phyloP scores from a whole-genome alignment of 768 basidiomycete species.

The Dictyophora rubrovolvata region DNA sequence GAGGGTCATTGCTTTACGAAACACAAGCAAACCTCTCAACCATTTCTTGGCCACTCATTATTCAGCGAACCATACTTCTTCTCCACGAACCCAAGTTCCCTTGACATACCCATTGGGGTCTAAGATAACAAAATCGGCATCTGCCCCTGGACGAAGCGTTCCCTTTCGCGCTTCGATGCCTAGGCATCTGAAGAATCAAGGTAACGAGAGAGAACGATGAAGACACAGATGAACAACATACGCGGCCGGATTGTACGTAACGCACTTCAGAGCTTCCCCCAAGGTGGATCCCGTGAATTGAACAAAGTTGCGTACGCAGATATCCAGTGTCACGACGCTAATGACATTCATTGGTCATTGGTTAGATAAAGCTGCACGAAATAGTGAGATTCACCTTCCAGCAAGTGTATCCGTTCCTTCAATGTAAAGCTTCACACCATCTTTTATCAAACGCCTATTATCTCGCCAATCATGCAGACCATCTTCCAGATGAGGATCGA shows the following conservation, averaged over 20 bases:
- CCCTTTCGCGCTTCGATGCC: conserved; percentile 75
- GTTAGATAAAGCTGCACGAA: conserved; percentile 1
- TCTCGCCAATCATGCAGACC: conserved; percentile 86
- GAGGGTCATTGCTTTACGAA: too few species aligned
- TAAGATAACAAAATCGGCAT: conserved; percentile 77
- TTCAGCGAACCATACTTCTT: conserved; percentile 46
- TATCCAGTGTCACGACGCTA: conserved; percentile 75
- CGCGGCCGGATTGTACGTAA: conserved; percentile 78
- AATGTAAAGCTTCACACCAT: conserved; percentile 69
- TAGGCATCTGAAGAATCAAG: conserved; percentile 42
- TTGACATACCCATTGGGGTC: conserved; percentile 53
- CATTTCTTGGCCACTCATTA: background rate
- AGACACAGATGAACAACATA: conserved; percentile 21
- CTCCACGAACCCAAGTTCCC: conserved; percentile 70
- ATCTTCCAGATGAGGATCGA: conserved; percentile 77
- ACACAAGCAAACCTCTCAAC: too few species aligned
- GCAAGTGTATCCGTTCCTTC: conserved; percentile 84
- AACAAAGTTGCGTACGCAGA: conserved; percentile 78
- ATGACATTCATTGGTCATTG: background rate
- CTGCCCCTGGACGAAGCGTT: conserved; percentile 68
- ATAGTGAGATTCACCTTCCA: conserved; percentile 48
- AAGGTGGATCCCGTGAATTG: conserved; percentile 77
- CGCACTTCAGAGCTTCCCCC: conserved; percentile 76
- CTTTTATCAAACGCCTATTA: conserved; percentile 68
- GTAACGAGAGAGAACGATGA: background rate